Conservation (phyloP, 163 green algal genomes). For the Scenedesmus sp. region DNA sequence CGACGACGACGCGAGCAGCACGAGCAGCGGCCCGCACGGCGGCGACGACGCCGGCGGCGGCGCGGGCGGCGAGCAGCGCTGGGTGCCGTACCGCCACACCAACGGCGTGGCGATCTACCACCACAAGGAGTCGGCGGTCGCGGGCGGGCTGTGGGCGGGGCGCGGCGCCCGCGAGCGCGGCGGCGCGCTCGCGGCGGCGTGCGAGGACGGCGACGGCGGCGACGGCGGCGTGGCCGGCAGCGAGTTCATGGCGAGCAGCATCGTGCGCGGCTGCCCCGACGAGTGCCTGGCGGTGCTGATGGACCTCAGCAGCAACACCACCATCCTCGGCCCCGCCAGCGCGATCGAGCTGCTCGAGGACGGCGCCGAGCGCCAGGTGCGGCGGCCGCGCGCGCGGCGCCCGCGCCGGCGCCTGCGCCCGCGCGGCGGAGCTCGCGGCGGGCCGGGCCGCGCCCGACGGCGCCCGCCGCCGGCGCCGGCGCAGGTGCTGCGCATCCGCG, state of each 20-base stretch:
- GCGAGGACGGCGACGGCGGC: not conserved
- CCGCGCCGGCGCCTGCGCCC: too few relatives aligned
- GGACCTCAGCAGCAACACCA: conserved; percentile 52
- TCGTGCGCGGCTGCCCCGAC: conserved; percentile 54
- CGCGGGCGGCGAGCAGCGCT: conserved; percentile 44
- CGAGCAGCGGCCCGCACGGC: not conserved
- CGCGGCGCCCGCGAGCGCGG: not conserved
- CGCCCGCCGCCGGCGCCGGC: too few relatives aligned
- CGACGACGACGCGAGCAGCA: conserved; percentile 2
- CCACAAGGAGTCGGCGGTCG: conserved; percentile 42
- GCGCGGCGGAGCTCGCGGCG: too few relatives aligned
- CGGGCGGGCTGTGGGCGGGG: not conserved
- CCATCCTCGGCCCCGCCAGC: conserved; percentile 63
- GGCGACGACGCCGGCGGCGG: not conserved
- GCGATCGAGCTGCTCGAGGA: conserved; percentile 58
- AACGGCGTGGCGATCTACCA: conserved; percentile 68
- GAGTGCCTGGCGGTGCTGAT: conserved; percentile 63
- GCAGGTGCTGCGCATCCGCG: conserved; percentile 56
- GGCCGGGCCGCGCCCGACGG: too few relatives aligned
- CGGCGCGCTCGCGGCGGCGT: not conserved
- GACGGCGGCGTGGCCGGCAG: conserved; percentile 12
- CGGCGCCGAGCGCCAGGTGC: conserved; percentile 55
- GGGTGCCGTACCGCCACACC: conserved; percentile 63
- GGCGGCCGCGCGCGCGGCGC: too few relatives aligned
- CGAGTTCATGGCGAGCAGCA: conserved; percentile 66